Evolutionary conservation across 2,329 filamentous ascomycete species (phyloP).

Genomic region (Akanthomyces dipterigenus): DNA sequence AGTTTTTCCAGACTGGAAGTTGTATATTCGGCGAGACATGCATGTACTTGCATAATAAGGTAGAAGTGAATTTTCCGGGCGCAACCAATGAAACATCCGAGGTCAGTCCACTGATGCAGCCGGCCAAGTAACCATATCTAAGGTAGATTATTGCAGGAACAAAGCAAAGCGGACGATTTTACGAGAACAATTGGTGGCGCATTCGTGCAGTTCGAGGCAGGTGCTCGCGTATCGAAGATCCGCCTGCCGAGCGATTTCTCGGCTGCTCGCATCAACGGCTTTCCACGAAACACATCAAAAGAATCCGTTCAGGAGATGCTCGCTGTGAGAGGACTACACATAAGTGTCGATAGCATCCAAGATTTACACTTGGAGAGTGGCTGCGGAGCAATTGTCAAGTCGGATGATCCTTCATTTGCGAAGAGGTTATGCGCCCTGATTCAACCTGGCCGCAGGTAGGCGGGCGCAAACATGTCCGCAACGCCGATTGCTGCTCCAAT

Average conservation of each 20-base stretch:
- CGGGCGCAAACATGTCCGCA: not conserved
- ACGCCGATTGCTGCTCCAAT: conserved; percentile 14
- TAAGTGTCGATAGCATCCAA: not conserved
- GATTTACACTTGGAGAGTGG: not conserved
- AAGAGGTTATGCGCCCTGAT: not conserved
- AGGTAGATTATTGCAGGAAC: not conserved
- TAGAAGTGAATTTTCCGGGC: not conserved
- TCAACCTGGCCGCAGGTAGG: not conserved
- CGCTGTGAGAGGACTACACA: not conserved
- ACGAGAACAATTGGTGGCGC: conserved; percentile 17
- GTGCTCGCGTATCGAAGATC: conserved; percentile 23
- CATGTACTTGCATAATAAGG: not conserved
- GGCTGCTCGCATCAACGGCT: conserved; percentile 24
- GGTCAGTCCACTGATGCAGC: not conserved
- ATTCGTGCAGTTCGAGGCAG: conserved; percentile 25
- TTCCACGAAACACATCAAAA: conserved; percentile 19
- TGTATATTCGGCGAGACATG: not conserved
- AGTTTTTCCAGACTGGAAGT: not conserved
- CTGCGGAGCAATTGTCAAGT: not conserved
- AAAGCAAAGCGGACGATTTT: not conserved
- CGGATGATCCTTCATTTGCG: not conserved
- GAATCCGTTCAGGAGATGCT: conserved; percentile 19
- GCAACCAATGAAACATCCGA: not conserved
- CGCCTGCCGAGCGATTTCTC: conserved; percentile 30
- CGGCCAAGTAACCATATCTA: not conserved